phyloP scores from a whole-genome alignment of 176 grass and related monocot genomes.

The Pontederia crassipes region DNA sequence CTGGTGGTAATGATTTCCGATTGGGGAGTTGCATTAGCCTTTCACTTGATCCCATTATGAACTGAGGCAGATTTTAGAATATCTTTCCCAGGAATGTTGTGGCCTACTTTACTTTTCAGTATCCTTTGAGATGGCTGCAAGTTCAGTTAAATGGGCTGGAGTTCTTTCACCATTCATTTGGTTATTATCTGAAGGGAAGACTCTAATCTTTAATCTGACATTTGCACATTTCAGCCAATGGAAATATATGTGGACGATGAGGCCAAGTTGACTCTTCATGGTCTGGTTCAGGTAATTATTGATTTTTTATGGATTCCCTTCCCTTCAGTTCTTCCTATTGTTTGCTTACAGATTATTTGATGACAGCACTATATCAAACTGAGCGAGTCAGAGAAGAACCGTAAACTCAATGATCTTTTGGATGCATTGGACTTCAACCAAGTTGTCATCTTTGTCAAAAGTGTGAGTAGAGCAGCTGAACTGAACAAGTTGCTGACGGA shows the following conservation, averaged over 20 bases:
- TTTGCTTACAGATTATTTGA: neutral
- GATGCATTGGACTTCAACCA: slow-evolving; percentile 99
- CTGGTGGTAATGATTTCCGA: too few species aligned
- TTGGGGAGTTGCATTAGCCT: too few species aligned
- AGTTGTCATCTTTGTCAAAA: slow-evolving; percentile 98
- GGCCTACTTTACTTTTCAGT: neutral
- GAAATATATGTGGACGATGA: slow-evolving; percentile 99
- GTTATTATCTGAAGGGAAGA: slow-evolving; percentile 43
- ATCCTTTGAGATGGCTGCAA: slow-evolving; percentile 21
- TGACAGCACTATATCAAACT: slow-evolving; percentile 95
- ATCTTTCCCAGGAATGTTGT: too few species aligned
- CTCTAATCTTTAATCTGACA: slow-evolving; percentile 80
- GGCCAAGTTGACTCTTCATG: slow-evolving; percentile 96
- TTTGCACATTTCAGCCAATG: slow-evolving; percentile 98
- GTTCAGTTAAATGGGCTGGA: slow-evolving; percentile 16
- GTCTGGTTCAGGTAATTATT: slow-evolving; percentile 74
- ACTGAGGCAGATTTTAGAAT: too few species aligned
- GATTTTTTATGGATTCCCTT: neutral
- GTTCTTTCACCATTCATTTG: slow-evolving; percentile 44
- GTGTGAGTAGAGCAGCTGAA: slow-evolving; percentile 77
- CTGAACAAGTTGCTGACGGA: slow-evolving; percentile 95
- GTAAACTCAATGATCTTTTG: slow-evolving; percentile 93
- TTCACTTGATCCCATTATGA: too few species aligned
- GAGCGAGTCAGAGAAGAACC: slow-evolving; percentile 80
- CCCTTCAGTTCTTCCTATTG: neutral